phyloP scores from a whole-genome alignment of 2,329 filamentous ascomycete species.

The Pseudogymnoascus sp. region DNA sequence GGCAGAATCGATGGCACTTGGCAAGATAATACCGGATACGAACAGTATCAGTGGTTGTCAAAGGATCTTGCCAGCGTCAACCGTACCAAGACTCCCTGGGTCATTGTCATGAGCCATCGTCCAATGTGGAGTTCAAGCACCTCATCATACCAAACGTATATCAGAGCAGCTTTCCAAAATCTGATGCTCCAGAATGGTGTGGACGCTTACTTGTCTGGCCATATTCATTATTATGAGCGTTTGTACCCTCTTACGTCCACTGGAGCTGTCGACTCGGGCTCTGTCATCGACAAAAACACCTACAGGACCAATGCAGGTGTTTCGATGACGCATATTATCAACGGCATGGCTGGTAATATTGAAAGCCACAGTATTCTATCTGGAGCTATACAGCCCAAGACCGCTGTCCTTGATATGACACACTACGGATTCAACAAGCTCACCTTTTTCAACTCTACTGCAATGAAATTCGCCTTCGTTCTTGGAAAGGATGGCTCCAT shows the following conservation, averaged over 20 bases:
- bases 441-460: slow-evolving; percentile 33
- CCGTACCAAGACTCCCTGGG: slow-evolving; percentile 24
- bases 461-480: slow-evolving; percentile 38
- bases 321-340: slow-evolving; percentile 42
- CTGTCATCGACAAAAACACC: slow-evolving; percentile 39
- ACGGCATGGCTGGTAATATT: slow-evolving; percentile 46
- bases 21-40: slow-evolving; percentile 35
- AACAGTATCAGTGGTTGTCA: slow-evolving; percentile 39
- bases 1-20: slow-evolving; percentile 33
- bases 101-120: slow-evolving; percentile 35
- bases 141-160: slow-evolving; percentile 35
- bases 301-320: slow-evolving; percentile 39
- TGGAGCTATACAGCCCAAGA: slow-evolving; percentile 32
- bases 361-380: slow-evolving; percentile 38
- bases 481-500: slow-evolving; percentile 32
- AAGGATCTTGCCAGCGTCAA: slow-evolving; percentile 24
- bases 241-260: slow-evolving; percentile 31
- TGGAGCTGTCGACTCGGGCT: slow-evolving; percentile 33
- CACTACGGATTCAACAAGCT: slow-evolving; percentile 43
- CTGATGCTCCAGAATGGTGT: slow-evolving; percentile 37
- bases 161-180: slow-evolving; percentile 38
- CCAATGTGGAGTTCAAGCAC: slow-evolving; percentile 40
- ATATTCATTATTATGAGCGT: slow-evolving; percentile 41
- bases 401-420: slow-evolving; percentile 35
- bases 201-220: slow-evolving; percentile 38